These are phyloP conservation scores for Fusarium continuum DNA, from an alignment of 2,329 filamentous ascomycete species.

Conservation along the genomic window DNA sequence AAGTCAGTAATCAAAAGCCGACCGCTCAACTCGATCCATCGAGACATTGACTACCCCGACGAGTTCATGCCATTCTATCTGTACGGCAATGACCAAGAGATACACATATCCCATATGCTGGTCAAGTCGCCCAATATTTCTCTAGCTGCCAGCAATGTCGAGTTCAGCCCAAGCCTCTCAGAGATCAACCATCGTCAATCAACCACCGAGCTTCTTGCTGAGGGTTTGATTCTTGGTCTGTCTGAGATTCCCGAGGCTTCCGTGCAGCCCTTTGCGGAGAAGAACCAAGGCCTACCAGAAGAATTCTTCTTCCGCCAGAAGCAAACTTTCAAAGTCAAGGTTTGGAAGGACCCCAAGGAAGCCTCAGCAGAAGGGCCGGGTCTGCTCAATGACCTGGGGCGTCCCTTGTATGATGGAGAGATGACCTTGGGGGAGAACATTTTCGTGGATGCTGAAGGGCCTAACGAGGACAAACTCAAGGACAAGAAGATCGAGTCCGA, in stretches of 20 bases:
- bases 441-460: constrained; percentile 36
- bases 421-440: constrained; percentile 25
- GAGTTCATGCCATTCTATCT: constrained; percentile 56
- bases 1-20: constrained; percentile 45
- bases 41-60: constrained; percentile 48
- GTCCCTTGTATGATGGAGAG: constrained; percentile 3
- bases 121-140: constrained; percentile 53
- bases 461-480: constrained; percentile 30
- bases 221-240: constrained; percentile 44
- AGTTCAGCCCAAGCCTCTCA: constrained; percentile 15
- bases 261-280: constrained; percentile 51
- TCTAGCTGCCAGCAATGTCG: constrained; percentile 43
- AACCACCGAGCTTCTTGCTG: constrained; percentile 19
- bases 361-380: constrained; percentile 1
- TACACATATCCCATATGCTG: constrained; percentile 56
- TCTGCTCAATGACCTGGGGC: not conserved
- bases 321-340: constrained; percentile 7
- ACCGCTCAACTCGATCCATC: constrained; percentile 49
- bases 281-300: constrained; percentile 12
- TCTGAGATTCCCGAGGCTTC: constrained; percentile 48
- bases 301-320: constrained; percentile 23
- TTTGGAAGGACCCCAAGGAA: constrained; percentile 26
- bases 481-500: constrained; percentile 15
- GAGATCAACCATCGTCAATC: constrained; percentile 7
- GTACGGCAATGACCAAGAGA: constrained; percentile 50